phyloP scores from a whole-genome alignment of 441 rosid genomes.

The Raphanus hybrid region DNA sequence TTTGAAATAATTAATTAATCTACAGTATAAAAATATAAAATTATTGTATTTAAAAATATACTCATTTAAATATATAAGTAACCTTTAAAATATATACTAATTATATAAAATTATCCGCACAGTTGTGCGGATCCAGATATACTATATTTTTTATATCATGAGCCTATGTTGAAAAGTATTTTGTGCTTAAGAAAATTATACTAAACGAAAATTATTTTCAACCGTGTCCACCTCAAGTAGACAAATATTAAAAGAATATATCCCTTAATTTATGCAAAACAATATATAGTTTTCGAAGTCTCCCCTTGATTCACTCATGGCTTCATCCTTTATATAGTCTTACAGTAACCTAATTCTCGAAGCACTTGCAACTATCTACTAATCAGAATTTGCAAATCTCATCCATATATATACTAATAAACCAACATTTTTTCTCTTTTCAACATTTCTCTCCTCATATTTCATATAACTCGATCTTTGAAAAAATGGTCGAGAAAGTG shows the following conservation, averaged over 20 bases:
- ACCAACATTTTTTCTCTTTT: slow-evolving; percentile 1
- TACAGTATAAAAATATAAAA: no score
- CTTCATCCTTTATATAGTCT: slow-evolving; percentile 29
- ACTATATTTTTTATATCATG: no score
- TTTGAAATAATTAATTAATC: no score
- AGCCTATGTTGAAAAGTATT: background rate
- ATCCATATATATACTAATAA: background rate
- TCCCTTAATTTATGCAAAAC: slow-evolving; percentile 34
- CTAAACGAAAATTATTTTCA: background rate
- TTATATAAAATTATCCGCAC: no score
- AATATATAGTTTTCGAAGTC: slow-evolving; percentile 30
- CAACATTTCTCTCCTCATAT: background rate
- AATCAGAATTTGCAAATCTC: background rate
- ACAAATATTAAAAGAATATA: background rate
- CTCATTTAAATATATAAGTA: no score
- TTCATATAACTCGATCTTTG: background rate
- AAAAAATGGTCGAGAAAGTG: slow-evolving; percentile 26
- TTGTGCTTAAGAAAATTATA: background rate
- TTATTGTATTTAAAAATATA: no score
- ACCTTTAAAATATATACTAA: no score
- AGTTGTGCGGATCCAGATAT: no score
- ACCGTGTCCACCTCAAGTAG: slow-evolving; percentile 27
- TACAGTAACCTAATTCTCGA: background rate
- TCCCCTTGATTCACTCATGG: slow-evolving; percentile 21
- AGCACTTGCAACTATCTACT: slow-evolving; percentile 11